Conservation (phyloP, 306 rosid species). For the Trichosanthes cucumerina region DNA sequence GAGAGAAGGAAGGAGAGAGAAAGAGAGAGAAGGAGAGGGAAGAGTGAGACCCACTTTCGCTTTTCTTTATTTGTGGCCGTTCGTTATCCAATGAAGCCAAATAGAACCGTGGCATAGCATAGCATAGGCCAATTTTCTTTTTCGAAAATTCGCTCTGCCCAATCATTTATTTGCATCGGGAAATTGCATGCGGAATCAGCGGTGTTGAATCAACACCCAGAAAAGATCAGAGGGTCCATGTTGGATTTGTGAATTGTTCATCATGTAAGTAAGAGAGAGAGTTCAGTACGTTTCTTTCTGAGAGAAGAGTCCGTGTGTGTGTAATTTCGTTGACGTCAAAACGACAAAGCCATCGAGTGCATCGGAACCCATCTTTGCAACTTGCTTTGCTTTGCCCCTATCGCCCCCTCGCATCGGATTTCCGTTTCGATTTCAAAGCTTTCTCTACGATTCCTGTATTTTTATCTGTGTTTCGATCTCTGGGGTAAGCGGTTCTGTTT, state of each 20-base stretch:
- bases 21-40: neutral
- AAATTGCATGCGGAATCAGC: neutral
- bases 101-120: neutral
- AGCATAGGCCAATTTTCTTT: neutral
- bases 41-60: neutral
- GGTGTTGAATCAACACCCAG: neutral
- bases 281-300: constrained; percentile 6
- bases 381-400: neutral
- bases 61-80: neutral
- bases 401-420: neutral
- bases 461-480: neutral
- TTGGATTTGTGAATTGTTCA: neutral
- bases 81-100: constrained; percentile 7
- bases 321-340: constrained; percentile 9
- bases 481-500: constrained; percentile 1
- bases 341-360: constrained; percentile 6
- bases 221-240: neutral
- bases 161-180: neutral
- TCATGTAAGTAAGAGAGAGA: constrained; percentile 1
- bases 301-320: neutral
- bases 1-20: neutral
- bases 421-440: neutral
- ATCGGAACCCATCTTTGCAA: neutral
- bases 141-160: neutral
- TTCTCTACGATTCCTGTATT: neutral